A percentile compares a stretch with the other conserved stretches of the same genome.
phyloP scores from a whole-genome alignment of 139 green algal genomes.

The Coelastrella sp. region DNA sequence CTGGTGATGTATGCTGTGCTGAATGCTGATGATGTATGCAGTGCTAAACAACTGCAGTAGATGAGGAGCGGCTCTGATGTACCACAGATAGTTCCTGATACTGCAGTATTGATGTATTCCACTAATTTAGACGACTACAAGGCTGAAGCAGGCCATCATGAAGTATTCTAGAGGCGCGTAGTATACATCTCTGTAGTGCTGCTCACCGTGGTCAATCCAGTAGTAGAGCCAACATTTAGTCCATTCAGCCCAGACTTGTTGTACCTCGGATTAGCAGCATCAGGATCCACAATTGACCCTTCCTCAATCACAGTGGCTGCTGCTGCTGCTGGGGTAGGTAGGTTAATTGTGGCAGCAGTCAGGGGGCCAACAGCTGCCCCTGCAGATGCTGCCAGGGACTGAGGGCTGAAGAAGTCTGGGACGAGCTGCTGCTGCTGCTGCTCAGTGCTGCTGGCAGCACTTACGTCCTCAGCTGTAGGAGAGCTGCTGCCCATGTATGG shows the following conservation, averaged over 20 bases:
- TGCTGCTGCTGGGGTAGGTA: not conserved
- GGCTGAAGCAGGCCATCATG: too few relatives aligned
- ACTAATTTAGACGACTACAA: too few relatives aligned
- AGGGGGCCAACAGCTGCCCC: not conserved
- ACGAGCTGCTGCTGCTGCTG: not conserved
- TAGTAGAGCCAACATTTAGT: conserved; percentile 25
- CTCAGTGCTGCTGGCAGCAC: not conserved
- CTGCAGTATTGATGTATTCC: too few relatives aligned
- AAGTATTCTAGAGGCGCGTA: too few relatives aligned
- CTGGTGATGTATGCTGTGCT: too few relatives aligned
- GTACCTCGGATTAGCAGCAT: conserved; percentile 16
- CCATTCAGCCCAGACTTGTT: conserved; percentile 58
- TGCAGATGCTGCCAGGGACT: not conserved
- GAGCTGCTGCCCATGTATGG: not conserved
- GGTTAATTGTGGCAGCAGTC: not conserved
- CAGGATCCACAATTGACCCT: not conserved
- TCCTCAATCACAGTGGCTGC: not conserved
- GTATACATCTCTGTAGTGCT: too few relatives aligned
- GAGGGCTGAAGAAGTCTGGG: not conserved
- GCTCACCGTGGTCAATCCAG: conserved; percentile 9
- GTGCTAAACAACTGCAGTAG: too few relatives aligned
- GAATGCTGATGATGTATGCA: too few relatives aligned
- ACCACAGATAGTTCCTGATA: too few relatives aligned
- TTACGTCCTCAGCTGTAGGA: not conserved
- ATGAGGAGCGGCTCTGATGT: too few relatives aligned